Base-by-base conservation (phyloP, 306 rosid genomes). In the Trichosanthes cucumerina region DNA sequence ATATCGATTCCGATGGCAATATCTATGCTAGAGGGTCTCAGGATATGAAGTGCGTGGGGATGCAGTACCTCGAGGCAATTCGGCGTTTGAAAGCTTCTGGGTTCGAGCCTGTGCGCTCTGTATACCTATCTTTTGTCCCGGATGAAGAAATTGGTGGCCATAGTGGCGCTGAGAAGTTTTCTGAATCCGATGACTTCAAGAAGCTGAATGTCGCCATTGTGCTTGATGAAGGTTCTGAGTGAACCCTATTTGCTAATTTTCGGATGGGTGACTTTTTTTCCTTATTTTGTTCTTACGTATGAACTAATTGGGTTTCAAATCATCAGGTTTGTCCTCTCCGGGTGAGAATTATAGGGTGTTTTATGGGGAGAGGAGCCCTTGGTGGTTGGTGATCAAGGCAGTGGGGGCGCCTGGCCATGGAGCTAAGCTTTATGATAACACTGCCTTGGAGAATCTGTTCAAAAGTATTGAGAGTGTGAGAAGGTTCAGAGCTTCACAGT, bases 331-430 rank as follows among this genome's bases (percentile, higher is more conserved):
- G 86, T 87, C 98, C 46, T 95, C 97, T 3, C 88, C 90, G 5
- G 72, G 74, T 64, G 92, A 83, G 78, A 65, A 87, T 21, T 95
- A 92, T 82, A 86, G 91, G 88, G 88, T 78, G 1, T 92, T 90
- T 76, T 92, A 89, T 80, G 96, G 90, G 0, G 98, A 95, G 89
- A 89, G 92, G 89, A 72, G 88, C 23, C 95, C 97, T 0, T 87
- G 91, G 97, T 95, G 98, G 98, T 12, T 91, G 85, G 88, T 85
- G 75, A 95, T 95, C 64, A 95, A 91, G 88, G 93, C 96, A 7
- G 79, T 86, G 34, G 97, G 97, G 34, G 92, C 91, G 16, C 98
- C 97, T 0, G 98, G 98, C 2, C 98, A 95, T 82, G 98, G 98
- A 41, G 89, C 98, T 13, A 92, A 88, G 90, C 96, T 95, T 41